Percentiles rank a stretch among this genome's conserved stretches.
These are phyloP conservation scores for Trypanosoma boissoni DNA, from an alignment of 208 protist genomes.

Conservation along the genomic window DNA sequence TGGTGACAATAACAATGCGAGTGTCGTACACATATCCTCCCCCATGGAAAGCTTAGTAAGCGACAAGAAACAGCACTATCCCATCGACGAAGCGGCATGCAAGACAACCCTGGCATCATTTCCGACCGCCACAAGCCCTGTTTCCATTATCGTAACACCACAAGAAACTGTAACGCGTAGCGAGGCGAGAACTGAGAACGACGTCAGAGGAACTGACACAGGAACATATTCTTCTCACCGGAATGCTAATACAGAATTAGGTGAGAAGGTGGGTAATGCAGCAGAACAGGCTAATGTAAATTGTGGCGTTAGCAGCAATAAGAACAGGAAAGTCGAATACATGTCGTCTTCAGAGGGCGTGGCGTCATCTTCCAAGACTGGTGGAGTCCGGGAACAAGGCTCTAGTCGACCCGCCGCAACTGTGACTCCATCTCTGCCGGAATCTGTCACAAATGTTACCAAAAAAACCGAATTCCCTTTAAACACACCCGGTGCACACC, in stretches of 20 bases:
- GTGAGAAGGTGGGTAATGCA: not conserved
- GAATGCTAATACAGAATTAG: not conserved
- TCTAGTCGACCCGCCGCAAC: no score
- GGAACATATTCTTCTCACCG: no score
- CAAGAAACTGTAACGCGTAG: not conserved
- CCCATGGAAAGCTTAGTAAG: not conserved
- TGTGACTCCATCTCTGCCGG: no score
- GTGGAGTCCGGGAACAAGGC: no score
- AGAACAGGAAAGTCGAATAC: no score
- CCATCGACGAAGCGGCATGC: not conserved
- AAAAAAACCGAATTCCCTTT: not conserved
- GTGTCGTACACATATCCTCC: no score
- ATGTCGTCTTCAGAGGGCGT: no score
- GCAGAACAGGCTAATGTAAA: no score
- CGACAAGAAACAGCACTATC: not conserved
- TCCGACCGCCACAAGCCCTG: not conserved
- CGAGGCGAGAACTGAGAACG: not conserved
- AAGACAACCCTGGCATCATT: not conserved
- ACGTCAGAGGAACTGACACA: not conserved
- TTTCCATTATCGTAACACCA: constrained; percentile 15
- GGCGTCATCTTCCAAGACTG: no score
- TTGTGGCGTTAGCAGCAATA: no score
- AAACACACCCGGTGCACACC: not conserved
- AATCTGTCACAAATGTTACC: no score
- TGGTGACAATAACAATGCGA: not conserved